These are phyloP conservation scores for Rhodamnia rubescens DNA, from an alignment of 345 rosid species.

Conservation along the genomic window DNA sequence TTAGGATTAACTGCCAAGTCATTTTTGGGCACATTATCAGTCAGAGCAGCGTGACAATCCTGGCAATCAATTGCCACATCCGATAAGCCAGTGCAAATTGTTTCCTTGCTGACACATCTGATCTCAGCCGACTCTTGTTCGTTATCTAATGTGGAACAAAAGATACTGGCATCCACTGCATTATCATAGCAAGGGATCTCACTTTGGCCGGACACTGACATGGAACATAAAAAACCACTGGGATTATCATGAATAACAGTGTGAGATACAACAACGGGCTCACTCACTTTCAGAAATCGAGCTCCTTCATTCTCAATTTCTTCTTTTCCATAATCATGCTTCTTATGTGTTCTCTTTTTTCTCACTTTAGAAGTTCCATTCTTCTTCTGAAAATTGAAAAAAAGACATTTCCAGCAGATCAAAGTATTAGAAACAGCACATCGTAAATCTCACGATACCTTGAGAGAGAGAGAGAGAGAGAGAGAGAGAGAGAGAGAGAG, in stretches of 20 bases:
- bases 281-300: constrained; percentile 28
- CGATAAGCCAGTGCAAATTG: constrained; percentile 3
- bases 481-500: background rate
- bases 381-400: constrained; percentile 23
- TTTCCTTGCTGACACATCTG: background rate
- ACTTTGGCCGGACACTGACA: constrained; percentile 34
- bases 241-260: constrained; percentile 25
- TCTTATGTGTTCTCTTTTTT: constrained; percentile 18
- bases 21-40: constrained; percentile 7
- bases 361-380: constrained; percentile 17
- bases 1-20: constrained; percentile 2
- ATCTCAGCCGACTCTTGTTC: constrained; percentile 9
- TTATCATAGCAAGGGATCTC: constrained; percentile 43
- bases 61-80: constrained; percentile 1
- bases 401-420: background rate
- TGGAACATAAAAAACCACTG: constrained; percentile 33
- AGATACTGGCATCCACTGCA: constrained; percentile 29
- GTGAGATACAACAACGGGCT: constrained; percentile 35
- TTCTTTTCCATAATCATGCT: constrained; percentile 7
- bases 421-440: background rate
- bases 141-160: constrained; percentile 2
- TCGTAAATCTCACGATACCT: background rate
- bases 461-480: background rate
- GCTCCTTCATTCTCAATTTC: constrained; percentile 11
- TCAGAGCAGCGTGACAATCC: background rate